phyloP scores from a whole-genome alignment of 208 protist genomes.

The Wallacemonas sp. region DNA sequence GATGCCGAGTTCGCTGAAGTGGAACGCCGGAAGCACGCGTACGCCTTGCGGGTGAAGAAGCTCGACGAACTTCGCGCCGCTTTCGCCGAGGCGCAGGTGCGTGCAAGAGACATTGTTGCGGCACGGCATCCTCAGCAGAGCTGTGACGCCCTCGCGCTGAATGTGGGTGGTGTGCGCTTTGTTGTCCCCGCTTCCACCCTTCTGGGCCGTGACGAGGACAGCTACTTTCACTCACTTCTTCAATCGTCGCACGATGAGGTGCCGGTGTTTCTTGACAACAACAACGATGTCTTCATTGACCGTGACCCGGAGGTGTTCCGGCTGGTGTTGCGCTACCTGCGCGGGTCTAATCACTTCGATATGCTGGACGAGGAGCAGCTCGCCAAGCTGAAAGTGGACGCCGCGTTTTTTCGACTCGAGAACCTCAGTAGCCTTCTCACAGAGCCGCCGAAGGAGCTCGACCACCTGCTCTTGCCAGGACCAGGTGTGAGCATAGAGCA shows the following conservation, averaged over 20 bases:
- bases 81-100: neutral
- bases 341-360: slow-evolving; percentile 73
- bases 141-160: slow-evolving; percentile 46
- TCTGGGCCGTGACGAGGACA: slow-evolving; percentile 28
- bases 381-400: slow-evolving; percentile 65
- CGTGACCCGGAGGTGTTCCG: slow-evolving; percentile 83
- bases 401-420: slow-evolving; percentile 69
- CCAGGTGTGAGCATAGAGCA: slow-evolving; percentile 77
- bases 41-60: slow-evolving; percentile 15
- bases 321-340: slow-evolving; percentile 78
- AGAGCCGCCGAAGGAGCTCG: slow-evolving; percentile 13
- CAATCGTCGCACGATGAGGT: slow-evolving; percentile 14
- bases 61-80: slow-evolving; percentile 9
- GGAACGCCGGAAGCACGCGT: slow-evolving; percentile 14
- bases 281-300: slow-evolving; percentile 76
- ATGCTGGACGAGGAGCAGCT: slow-evolving; percentile 65
- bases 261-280: slow-evolving; percentile 48
- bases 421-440: slow-evolving; percentile 48
- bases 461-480: slow-evolving; percentile 40
- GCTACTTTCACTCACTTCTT: slow-evolving; percentile 39
- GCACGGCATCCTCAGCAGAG: slow-evolving; percentile 7
- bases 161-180: slow-evolving; percentile 83
- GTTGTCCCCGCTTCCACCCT: slow-evolving; percentile 63
- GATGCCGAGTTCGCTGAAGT: slow-evolving; percentile 11
- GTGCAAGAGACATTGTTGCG: slow-evolving; percentile 11